Evolutionary conservation across 345 rosid genomes (phyloP).

Genomic region (Pugionium dolabratum): DNA sequence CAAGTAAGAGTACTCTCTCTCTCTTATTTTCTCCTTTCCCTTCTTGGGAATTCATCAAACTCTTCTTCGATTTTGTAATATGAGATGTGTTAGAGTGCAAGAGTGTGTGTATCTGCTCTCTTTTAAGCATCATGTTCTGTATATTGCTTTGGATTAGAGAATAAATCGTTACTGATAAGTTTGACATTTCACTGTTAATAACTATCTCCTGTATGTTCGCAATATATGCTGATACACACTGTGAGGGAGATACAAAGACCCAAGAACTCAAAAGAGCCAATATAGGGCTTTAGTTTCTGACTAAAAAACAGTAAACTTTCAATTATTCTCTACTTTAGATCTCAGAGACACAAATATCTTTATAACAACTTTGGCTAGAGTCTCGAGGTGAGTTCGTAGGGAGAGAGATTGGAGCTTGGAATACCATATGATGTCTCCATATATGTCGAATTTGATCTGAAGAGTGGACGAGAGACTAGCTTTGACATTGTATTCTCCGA

Average conservation of each 20-base stretch:
- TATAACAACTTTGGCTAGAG: conserved; percentile 23
- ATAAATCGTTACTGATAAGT: neutral
- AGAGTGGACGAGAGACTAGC: conserved; percentile 32
- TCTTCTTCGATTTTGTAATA: conserved; percentile 15
- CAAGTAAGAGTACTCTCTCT: conserved; percentile 45
- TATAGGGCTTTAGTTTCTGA: too few species aligned
- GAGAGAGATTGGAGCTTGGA: conserved; percentile 33
- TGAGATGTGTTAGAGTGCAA: conserved; percentile 9
- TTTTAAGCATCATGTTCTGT: neutral
- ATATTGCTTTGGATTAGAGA: conserved; percentile 7
- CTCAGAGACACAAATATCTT: neutral
- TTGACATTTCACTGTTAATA: conserved; percentile 19
- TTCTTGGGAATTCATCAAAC: neutral
- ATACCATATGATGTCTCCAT: conserved; percentile 32
- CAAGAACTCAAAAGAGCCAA: too few species aligned
- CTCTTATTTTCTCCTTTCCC: conserved; percentile 17
- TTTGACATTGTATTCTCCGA: conserved; percentile 34
- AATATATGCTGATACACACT: neutral
- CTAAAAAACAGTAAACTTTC: too few species aligned
- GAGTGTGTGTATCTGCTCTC: conserved; percentile 26
- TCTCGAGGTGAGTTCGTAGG: conserved; percentile 33
- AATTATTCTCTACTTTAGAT: neutral
- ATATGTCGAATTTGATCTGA: conserved; percentile 31
- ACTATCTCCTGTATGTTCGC: neutral
- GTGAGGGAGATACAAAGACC: too few species aligned